Conservation (phyloP, 2,329 filamentous ascomycete genomes). For the Thelonectria blattea region DNA sequence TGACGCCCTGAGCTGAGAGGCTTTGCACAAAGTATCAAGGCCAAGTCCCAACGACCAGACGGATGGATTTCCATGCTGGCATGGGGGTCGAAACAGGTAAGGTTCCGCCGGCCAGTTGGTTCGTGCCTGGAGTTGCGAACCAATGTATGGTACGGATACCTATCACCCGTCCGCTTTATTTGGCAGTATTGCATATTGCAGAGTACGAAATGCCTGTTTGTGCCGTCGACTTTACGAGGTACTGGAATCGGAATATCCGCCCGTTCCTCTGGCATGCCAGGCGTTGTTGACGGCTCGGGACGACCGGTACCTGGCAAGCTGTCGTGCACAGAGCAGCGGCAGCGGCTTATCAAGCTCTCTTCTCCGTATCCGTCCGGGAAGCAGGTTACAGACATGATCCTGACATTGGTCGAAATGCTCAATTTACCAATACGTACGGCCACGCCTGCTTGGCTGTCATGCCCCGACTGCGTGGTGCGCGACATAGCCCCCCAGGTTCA, state of each 20-base stretch:
- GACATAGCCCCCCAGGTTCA: neutral
- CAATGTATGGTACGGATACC: neutral
- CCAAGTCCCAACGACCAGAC: constrained; percentile 5
- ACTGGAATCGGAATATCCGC: neutral
- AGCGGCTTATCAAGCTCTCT: neutral
- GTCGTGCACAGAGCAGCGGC: neutral
- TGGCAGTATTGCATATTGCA: neutral
- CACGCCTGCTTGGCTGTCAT: neutral
- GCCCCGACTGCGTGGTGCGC: neutral
- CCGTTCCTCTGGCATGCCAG: neutral
- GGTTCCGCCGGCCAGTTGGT: neutral
- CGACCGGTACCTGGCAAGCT: no score
- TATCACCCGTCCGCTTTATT: neutral
- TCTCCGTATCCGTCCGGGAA: neutral
- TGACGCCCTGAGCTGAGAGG: neutral
- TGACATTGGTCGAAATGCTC: neutral
- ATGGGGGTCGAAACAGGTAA: neutral
- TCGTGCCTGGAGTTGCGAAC: neutral
- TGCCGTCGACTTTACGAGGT: neutral
- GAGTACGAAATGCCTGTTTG: neutral
- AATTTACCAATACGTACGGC: constrained; percentile 12
- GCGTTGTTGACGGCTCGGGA: neutral
- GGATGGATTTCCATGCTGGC: constrained; percentile 6
- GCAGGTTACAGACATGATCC: neutral
- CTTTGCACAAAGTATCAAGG: neutral